These are phyloP conservation scores for Mycena sanguinolenta DNA, from an alignment of 768 basidiomycete species.

Conservation along the genomic window DNA sequence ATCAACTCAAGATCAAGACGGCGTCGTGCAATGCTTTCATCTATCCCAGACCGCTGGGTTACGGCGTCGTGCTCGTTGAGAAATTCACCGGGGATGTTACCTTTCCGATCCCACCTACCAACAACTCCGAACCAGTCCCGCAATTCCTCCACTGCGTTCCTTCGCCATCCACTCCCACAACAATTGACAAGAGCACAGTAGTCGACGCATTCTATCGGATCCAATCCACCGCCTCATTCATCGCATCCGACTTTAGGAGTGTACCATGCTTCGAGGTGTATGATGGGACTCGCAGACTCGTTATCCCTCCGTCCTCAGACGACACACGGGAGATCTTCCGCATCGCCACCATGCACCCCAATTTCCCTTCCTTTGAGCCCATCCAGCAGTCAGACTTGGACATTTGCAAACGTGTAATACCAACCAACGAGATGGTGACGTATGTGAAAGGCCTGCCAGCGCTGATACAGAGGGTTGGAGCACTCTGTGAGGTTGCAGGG, in stretches of 20 bases:
- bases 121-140: background rate
- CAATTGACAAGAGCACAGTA: background rate
- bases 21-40: conserved; percentile 14
- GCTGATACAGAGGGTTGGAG: conserved; percentile 14
- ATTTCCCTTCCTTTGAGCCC: conserved; percentile 15
- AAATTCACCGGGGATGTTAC: conserved; percentile 19
- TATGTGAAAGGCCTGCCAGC: conserved; percentile 4
- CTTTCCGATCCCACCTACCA: conserved; percentile 13
- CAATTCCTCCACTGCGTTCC: conserved; percentile 2
- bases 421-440: conserved; percentile 4
- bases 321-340: conserved; percentile 27
- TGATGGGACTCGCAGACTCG: conserved; percentile 22
- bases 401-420: conserved; percentile 17
- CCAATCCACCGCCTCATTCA: conserved; percentile 26
- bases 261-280: conserved; percentile 27
- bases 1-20: conserved; percentile 18
- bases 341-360: conserved; percentile 28
- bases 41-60: conserved; percentile 19
- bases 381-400: conserved; percentile 24
- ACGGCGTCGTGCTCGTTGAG: conserved; percentile 26
- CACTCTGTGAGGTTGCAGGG: conserved; percentile 14
- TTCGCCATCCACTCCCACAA: conserved; percentile 5
- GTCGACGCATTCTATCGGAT: conserved; percentile 25
- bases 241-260: background rate
- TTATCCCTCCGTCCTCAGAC: conserved; percentile 16